Percentiles rank a stretch among this genome's conserved stretches.
Evolutionary conservation across 768 basidiomycete genomes (phyloP).

Genomic region (Imleria badia): DNA sequence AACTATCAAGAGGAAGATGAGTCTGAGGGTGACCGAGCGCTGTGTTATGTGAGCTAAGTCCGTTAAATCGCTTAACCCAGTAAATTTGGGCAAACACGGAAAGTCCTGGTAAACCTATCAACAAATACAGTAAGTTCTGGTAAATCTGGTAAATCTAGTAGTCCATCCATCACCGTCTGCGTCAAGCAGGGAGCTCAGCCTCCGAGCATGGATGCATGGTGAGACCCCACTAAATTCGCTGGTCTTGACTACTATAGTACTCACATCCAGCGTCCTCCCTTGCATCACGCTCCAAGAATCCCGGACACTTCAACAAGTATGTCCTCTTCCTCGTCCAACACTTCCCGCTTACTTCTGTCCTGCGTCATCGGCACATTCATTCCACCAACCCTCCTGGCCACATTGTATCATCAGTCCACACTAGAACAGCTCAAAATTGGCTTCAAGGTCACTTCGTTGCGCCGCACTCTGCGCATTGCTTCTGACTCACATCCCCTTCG

Average conservation of each 20-base stretch:
- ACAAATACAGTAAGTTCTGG: too few species aligned
- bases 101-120: too few species aligned
- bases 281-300: constrained; percentile 32
- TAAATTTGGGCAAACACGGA: too few species aligned
- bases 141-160: too few species aligned
- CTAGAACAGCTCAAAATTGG: constrained; percentile 75
- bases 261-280: constrained; percentile 31
- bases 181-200: too few species aligned
- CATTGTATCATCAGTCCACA: constrained; percentile 82
- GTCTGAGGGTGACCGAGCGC: too few species aligned
- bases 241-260: constrained; percentile 33
- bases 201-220: too few species aligned
- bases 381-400: constrained; percentile 50
- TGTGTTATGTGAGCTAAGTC: too few species aligned
- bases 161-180: too few species aligned
- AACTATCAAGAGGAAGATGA: too few species aligned
- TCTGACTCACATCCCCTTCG: constrained; percentile 21
- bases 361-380: too few species aligned
- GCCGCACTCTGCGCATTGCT: constrained; percentile 15
- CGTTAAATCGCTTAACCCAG: too few species aligned
- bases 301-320: constrained; percentile 46
- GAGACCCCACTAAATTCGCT: constrained; percentile 42
- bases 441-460: constrained; percentile 53
- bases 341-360: constrained; percentile 16
- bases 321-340: constrained; percentile 20